These are phyloP conservation scores for Diaporthe batatas DNA, from an alignment of 2,329 filamentous ascomycete species.

Conservation along the genomic window DNA sequence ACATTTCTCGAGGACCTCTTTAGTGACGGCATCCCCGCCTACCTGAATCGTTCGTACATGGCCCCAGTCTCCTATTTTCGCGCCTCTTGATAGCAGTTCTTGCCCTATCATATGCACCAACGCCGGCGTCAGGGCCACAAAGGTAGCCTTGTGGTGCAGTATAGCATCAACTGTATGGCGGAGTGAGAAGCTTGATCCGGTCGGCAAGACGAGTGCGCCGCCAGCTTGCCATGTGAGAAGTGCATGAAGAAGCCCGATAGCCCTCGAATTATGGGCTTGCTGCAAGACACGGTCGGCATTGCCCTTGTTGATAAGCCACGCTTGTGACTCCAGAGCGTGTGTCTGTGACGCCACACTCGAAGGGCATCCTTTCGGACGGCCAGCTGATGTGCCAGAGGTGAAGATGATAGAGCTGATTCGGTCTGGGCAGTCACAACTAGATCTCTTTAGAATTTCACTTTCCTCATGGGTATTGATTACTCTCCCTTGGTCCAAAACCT, in stretches of 20 bases:
- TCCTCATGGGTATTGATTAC: too few species aligned
- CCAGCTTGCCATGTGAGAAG: conserved; percentile 13
- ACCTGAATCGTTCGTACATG: background rate
- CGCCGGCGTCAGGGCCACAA: background rate
- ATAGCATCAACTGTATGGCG: conserved; percentile 10
- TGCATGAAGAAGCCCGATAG: background rate
- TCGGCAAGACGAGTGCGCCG: background rate
- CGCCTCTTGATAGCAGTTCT: background rate
- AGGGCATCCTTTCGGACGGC: conserved; percentile 2
- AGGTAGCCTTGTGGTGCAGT: background rate
- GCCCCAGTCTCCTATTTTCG: background rate
- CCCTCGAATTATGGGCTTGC: conserved; percentile 6
- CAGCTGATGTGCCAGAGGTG: conserved; percentile 5
- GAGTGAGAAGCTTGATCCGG: conserved; percentile 14
- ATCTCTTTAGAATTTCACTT: background rate
- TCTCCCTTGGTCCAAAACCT: background rate
- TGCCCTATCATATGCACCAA: background rate
- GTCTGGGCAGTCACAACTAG: background rate
- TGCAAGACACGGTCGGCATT: background rate
- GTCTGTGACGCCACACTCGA: background rate
- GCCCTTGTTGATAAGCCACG: background rate
- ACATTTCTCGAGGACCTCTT: conserved; percentile 2
- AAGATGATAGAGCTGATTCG: conserved; percentile 6
- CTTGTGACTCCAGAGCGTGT: conserved; percentile 5
- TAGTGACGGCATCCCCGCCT: conserved; percentile 1